Percentiles rank a stretch among this genome's conserved stretches.
phyloP scores from a whole-genome alignment of 202 grass and related monocot genomes.

The Dendrocalamus latiflorus region DNA sequence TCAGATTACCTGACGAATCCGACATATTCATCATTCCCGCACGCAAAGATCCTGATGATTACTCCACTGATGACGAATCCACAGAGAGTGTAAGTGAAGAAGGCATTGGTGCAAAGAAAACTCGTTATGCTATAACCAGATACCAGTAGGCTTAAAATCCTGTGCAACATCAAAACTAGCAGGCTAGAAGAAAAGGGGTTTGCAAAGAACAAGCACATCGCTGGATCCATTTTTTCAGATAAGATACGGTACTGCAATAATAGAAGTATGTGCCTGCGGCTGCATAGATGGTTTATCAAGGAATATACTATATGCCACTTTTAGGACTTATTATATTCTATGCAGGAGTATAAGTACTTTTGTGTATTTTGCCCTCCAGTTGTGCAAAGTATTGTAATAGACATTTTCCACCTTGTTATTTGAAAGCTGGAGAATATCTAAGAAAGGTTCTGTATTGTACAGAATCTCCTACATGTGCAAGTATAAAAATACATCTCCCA shows the following conservation, averaged over 20 bases:
- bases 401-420: too few relatives aligned
- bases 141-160: too few relatives aligned
- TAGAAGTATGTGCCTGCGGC: not conserved
- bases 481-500: too few relatives aligned
- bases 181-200: constrained; percentile 2
- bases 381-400: too few relatives aligned
- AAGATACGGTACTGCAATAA: not conserved
- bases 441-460: too few relatives aligned
- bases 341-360: too few relatives aligned
- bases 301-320: constrained; percentile 16
- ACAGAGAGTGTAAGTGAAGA: constrained; percentile 24
- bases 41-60: constrained; percentile 26
- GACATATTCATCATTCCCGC: constrained; percentile 51
- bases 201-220: not conserved
- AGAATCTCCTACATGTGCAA: too few relatives aligned
- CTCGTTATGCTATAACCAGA: constrained; percentile 9
- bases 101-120: constrained; percentile 16
- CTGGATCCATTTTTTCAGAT: constrained; percentile 1
- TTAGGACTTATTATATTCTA: too few relatives aligned
- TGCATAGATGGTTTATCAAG: constrained; percentile 15
- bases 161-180: not conserved
- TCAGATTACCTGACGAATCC: constrained; percentile 41
- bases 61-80: constrained; percentile 29
- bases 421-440: too few relatives aligned
- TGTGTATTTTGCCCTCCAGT: too few relatives aligned